Base-by-base conservation (phyloP, 495 filamentous ascomycete genomes). In the Penicillium pulvis region DNA sequence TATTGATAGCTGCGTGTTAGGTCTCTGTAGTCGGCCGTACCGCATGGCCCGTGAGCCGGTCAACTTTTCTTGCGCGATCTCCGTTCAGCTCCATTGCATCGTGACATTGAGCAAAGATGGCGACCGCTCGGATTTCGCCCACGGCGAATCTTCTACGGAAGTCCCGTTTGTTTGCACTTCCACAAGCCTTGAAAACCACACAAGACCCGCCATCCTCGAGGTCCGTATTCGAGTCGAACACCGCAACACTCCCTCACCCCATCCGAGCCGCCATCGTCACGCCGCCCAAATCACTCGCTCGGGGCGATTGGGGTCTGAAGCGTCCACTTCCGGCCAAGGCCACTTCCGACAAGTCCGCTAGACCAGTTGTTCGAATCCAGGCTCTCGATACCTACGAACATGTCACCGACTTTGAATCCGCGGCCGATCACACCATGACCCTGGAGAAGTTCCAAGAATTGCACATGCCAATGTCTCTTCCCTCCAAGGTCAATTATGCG, bases 301-400 rank as follows among this genome's bases (percentile, higher is more conserved):
- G 82, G 61, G 94, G 94, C 20, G 94, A 98, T 67, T 99, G 94
- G 95, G 94, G 94, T 24, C 76, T 98, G 61, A 99, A 99, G 74
- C 80, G 95, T 39, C 80, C 90, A 9, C 75, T 98, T 1, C 94
- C 94, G 3, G 71, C 86, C 9, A 85, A 85, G 66, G 84, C 87
- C 7, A 96, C 90, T 1, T 87, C 83, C 0, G 69, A 74, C 11
- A 86, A 82, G 56, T 85, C 89, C 9, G 83, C 83, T 3, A 86
- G 83, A 31, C 89, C 93, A 2, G 79, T 87, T 20, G 79, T 97
- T 39, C 81, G 88, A 36, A 76, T 97, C 55, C 75, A 75, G 12
- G 81, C 86, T 33, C 78, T 95, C 54, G 94, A 99, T 77, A 93
- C 91, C 7, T 84, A 85, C 58, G 92, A 97, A 75, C 90, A 96